Base-by-base conservation (phyloP, 257 asterid species). In the Solanum phureja region DNA sequence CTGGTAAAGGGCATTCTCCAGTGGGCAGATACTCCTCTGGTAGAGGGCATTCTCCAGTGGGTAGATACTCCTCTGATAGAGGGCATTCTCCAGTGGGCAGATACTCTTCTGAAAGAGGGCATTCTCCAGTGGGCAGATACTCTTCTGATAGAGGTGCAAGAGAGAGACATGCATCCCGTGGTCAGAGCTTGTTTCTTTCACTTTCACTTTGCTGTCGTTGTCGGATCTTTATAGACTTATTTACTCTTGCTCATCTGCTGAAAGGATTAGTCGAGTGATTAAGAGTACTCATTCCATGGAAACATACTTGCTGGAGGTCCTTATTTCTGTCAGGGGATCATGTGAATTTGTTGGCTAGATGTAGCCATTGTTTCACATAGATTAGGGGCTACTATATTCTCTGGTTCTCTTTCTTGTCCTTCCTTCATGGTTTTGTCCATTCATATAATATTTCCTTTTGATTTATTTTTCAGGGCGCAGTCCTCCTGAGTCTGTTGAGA, bases 151-250 rank as follows among this genome's bases (percentile, higher is more conserved):
- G 82, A 74, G 82, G 21, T 74, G 82, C 82, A 35, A 93, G 99
- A 91, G 98, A 96, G 86, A 95, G 94, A 90, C 95, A 94, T 84
- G 96, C 90, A 77, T 88, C 96, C 89, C 95, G 87, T 88, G 98
- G 99, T 96, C 79, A 88, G 93, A 84, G 71, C 71, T 88, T 73
- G 69, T 76, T 82, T 87, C 52, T 37, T 88, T 82, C 83, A 72
- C 68, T 73, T 44, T 86, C 64, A 69, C 29, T 72, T 18, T 72
- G 4, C 72, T 31, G 68, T 86, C 9, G 13, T 79, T 27, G 24
- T 44, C 83, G 23, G 14, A 42, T 44, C 42, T 52, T 81, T 81
- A 27, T 79, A 46, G 19, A 81, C 69, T 56, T 81, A 18, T 81
- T 29, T 49, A 79, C 24, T 29, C 85, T 1, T 46, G 29, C 69